Conservation (phyloP, 1,139 yeast genomes). For the Saccharomyces hybrid region DNA sequence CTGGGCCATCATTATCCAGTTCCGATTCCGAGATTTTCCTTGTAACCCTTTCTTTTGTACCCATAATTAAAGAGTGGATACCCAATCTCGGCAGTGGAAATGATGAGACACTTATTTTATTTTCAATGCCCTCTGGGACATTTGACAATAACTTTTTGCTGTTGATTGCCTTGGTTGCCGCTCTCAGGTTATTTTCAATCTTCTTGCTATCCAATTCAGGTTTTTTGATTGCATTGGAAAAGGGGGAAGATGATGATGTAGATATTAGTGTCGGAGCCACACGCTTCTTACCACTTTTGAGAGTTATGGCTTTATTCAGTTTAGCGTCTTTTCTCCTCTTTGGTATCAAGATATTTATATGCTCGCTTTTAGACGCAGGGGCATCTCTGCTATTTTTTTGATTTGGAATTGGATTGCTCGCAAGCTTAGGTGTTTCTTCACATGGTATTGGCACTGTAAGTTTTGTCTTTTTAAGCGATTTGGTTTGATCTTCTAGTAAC, state of each 20-base stretch:
- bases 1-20: slow-evolving; percentile 31
- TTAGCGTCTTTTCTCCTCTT: slow-evolving; percentile 26
- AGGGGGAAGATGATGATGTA: slow-evolving; percentile 16
- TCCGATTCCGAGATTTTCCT: slow-evolving; percentile 33
- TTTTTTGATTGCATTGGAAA: slow-evolving; percentile 6
- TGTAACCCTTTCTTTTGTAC: slow-evolving; percentile 25
- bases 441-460: slow-evolving; percentile 4
- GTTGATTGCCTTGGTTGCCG: background rate
- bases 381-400: background rate
- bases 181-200: background rate
- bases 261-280: slow-evolving; percentile 78
- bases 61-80: slow-evolving; percentile 34
- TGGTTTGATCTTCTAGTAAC: slow-evolving; percentile 56
- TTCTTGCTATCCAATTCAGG: background rate
- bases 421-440: slow-evolving; percentile 15
- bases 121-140: slow-evolving; percentile 9
- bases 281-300: slow-evolving; percentile 64
- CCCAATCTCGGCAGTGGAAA: slow-evolving; percentile 35
- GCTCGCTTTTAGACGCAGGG: slow-evolving; percentile 9
- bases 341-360: slow-evolving; percentile 24
- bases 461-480: slow-evolving; percentile 20
- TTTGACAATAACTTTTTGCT: background rate
- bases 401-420: slow-evolving; percentile 13
- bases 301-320: slow-evolving; percentile 25
- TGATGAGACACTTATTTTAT: slow-evolving; percentile 29